These are phyloP conservation scores for Diaporthe humulicola DNA, from an alignment of 2,329 filamentous ascomycete genomes.

Conservation along the genomic window DNA sequence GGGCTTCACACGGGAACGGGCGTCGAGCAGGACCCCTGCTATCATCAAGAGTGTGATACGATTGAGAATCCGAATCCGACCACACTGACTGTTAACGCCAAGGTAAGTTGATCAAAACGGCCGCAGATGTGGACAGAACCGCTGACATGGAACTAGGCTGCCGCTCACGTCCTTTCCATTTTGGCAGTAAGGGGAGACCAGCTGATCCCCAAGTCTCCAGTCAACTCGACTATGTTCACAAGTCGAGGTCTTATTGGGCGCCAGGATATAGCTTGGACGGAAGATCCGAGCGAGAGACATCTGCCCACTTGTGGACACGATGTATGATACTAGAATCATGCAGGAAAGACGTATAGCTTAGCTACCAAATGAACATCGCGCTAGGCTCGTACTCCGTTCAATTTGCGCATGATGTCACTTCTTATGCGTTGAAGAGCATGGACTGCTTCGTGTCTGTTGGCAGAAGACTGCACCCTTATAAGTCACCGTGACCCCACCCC, in stretches of 20 bases:
- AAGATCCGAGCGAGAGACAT: conserved; percentile 24
- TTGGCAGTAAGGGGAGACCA: conserved; percentile 4
- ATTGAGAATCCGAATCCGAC: conserved; percentile 50
- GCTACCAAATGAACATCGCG: too few species aligned
- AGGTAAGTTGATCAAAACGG: conserved; percentile 38
- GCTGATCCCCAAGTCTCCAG: conserved; percentile 12
- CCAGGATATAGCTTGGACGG: neutral
- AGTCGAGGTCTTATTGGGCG: conserved; percentile 15
- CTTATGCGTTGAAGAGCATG: too few species aligned
- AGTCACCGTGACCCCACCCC: too few species aligned
- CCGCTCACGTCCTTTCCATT: conserved; percentile 19
- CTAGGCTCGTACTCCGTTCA: too few species aligned
- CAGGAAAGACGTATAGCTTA: neutral
- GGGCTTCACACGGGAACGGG: conserved; percentile 50
- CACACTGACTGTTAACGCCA: conserved; percentile 51
- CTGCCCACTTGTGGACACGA: conserved; percentile 9
- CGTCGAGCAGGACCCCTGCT: conserved; percentile 49
- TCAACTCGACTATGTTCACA: conserved; percentile 27
- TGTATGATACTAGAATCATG: neutral
- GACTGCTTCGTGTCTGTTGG: too few species aligned
- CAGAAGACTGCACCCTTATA: too few species aligned
- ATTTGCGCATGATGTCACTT: too few species aligned
- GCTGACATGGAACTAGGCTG: conserved; percentile 6
- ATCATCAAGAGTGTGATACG: conserved; percentile 52
- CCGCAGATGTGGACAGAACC: too few species aligned